Conservation (phyloP, 148 eudicot genomes). For the Nepenthes mirabilis region DNA sequence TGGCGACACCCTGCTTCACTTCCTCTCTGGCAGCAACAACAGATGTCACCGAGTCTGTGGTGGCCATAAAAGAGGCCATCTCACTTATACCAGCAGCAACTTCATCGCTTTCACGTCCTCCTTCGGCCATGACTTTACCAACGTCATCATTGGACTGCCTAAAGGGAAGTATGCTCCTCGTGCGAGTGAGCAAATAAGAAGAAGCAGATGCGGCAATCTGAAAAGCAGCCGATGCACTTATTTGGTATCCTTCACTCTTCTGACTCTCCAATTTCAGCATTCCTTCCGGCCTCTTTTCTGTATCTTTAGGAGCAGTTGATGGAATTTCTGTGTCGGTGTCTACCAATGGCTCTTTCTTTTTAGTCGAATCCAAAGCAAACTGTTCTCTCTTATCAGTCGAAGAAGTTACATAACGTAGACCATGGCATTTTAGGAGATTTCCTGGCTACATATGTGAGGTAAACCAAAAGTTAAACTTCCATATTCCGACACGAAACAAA, state of each 20-base stretch:
- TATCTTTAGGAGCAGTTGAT: slow-evolving; percentile 16
- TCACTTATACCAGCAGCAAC: slow-evolving; percentile 2
- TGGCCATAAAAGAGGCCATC: slow-evolving; percentile 80
- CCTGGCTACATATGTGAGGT: slow-evolving; percentile 28
- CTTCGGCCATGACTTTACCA: background rate
- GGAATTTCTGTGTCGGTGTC: slow-evolving; percentile 21
- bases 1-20: slow-evolving; percentile 95
- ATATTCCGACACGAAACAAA: too few species aligned
- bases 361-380: slow-evolving; percentile 29
- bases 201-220: slow-evolving; percentile 83
- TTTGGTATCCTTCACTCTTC: slow-evolving; percentile 20
- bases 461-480: too few species aligned
- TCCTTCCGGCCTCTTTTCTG: slow-evolving; percentile 12
- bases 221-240: slow-evolving; percentile 64
- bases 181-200: slow-evolving; percentile 66
- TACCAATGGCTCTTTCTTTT: slow-evolving; percentile 26
- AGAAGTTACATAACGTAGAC: slow-evolving; percentile 67
- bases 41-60: slow-evolving; percentile 78
- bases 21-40: slow-evolving; percentile 98
- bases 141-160: slow-evolving; percentile 24
- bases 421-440: slow-evolving; percentile 43
- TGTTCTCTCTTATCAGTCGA: slow-evolving; percentile 65
- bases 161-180: slow-evolving; percentile 52
- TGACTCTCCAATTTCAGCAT: slow-evolving; percentile 12
- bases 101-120: too few species aligned